phyloP scores from a whole-genome alignment of 2,329 filamentous ascomycete species.

The Chrysoporthe deuterocubensis region DNA sequence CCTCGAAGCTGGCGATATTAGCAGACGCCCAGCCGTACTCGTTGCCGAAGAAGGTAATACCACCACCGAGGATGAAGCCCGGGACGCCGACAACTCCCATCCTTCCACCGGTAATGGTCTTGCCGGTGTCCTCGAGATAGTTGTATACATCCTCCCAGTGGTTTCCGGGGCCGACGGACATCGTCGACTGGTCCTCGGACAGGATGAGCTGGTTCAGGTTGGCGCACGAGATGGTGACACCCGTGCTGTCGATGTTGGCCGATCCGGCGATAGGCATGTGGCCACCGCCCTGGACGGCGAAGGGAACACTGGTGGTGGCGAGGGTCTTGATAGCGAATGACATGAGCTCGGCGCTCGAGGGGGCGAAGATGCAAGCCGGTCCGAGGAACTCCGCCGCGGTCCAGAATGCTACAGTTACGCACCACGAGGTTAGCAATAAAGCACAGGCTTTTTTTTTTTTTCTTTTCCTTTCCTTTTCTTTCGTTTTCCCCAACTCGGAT shows the following conservation, averaged over 20 bases:
- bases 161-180: conserved; percentile 38
- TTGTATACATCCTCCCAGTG: conserved; percentile 39
- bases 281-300: conserved; percentile 37
- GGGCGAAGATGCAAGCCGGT: conserved; percentile 36
- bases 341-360: conserved; percentile 26
- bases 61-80: conserved; percentile 39
- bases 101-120: conserved; percentile 36
- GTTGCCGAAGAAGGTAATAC: conserved; percentile 39
- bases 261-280: conserved; percentile 35
- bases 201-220: conserved; percentile 38
- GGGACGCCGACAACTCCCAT: conserved; percentile 37
- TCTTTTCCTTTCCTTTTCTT: too few relatives aligned
- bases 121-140: conserved; percentile 32
- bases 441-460: too few relatives aligned
- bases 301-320: conserved; percentile 29
- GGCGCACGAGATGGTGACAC: conserved; percentile 43
- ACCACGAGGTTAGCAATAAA: background rate
- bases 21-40: conserved; percentile 33
- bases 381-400: conserved; percentile 16
- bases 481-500: too few relatives aligned
- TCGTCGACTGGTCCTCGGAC: conserved; percentile 36
- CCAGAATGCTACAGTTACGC: background rate
- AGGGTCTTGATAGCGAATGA: conserved; percentile 31
- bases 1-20: conserved; percentile 11
- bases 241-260: conserved; percentile 34